A percentile compares a stretch with the other conserved stretches of the same genome.
Conservation (phyloP, 148 eudicot genomes). For the Polygonum maritimum region DNA sequence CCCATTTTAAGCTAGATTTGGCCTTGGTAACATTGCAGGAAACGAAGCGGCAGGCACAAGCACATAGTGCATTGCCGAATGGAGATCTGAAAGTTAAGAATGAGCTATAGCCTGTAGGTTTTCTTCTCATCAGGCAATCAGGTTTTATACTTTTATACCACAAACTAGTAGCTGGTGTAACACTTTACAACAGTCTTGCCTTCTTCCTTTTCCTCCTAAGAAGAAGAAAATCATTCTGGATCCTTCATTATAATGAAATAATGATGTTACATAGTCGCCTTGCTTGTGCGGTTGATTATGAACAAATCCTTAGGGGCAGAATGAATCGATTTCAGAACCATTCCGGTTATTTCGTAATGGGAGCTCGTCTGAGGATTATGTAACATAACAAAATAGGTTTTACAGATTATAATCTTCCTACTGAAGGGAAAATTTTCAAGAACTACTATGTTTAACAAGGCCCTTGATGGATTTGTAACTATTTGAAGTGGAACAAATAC, state of each 20-base stretch:
- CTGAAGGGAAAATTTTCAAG: not conserved
- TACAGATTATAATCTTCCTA: not conserved
- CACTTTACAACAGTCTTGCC: not conserved
- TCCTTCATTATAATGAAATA: not conserved
- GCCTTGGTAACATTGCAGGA: constrained; percentile 35
- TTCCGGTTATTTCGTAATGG: not conserved
- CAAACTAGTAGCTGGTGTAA: not conserved
- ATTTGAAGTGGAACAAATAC: no score
- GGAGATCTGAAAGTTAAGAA: constrained; percentile 61
- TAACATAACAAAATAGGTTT: not conserved
- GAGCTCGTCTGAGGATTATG: not conserved
- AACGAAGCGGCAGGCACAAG: constrained; percentile 45
- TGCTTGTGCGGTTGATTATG: not conserved
- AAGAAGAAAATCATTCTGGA: not conserved
- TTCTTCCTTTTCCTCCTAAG: no score
- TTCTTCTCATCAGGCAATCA: not conserved
- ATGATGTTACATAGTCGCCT: not conserved
- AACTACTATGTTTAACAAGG: not conserved
- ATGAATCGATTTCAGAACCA: not conserved
- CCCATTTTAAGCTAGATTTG: not conserved
- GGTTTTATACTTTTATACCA: not conserved
- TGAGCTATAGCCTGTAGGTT: constrained; percentile 38
- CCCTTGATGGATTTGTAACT: not conserved
- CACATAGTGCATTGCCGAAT: constrained; percentile 51
- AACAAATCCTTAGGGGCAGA: not conserved